Evolutionary conservation across 768 basidiomycete species (phyloP).

Genomic region (Termitomyces heimii): DNA sequence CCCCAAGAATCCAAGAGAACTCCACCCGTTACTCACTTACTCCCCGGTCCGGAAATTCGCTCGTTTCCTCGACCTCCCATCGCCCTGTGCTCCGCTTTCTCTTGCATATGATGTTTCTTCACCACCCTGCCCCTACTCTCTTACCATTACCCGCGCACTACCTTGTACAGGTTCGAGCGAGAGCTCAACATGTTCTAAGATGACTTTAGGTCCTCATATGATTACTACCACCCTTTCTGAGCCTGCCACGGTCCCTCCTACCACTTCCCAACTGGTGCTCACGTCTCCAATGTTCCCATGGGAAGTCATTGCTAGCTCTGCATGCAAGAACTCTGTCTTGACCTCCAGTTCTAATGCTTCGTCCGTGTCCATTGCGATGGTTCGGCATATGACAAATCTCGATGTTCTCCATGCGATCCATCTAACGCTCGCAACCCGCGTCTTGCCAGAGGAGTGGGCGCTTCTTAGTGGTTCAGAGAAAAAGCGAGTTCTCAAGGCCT

Average conservation of each 20-base stretch:
- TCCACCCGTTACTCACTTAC: constrained; percentile 3
- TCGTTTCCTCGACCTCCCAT: constrained; percentile 1
- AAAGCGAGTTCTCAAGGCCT: constrained; percentile 53
- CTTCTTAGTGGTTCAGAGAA: constrained; percentile 48
- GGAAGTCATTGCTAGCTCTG: constrained; percentile 6
- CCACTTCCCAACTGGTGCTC: neutral
- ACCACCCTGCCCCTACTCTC: constrained; percentile 1
- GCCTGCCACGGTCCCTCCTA: constrained; percentile 7
- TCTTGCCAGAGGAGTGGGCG: constrained; percentile 64
- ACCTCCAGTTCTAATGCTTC: constrained; percentile 1
- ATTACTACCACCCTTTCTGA: constrained; percentile 6
- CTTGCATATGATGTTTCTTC: constrained; percentile 8
- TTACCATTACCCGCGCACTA: neutral
- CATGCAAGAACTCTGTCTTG: neutral
- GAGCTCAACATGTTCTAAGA: neutral
- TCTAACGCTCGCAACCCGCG: constrained; percentile 44
- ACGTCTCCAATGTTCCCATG: constrained; percentile 9
- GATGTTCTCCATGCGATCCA: constrained; percentile 61
- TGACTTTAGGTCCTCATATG: neutral
- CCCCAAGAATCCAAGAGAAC: constrained; percentile 3
- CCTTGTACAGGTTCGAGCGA: neutral
- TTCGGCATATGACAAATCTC: constrained; percentile 39
- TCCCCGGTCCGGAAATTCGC: constrained; percentile 3
- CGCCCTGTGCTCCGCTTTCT: neutral
- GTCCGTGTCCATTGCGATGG: neutral